Evolutionary conservation across 2,329 filamentous ascomycete genomes (phyloP).

Genomic region (Blastomyces gilchristii): DNA sequence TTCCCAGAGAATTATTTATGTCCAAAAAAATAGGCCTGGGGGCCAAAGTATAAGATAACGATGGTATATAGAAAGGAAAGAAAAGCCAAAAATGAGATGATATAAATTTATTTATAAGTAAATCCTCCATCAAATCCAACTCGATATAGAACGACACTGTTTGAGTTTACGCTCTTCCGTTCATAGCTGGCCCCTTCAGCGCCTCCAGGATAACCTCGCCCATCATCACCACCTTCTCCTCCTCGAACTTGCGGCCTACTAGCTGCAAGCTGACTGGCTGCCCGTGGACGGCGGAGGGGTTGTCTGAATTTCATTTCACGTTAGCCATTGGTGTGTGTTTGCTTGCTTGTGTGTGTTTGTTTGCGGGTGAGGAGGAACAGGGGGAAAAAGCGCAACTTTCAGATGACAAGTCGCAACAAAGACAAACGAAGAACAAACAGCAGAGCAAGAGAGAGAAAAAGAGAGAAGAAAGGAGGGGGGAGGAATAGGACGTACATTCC

Average conservation of each 20-base stretch:
- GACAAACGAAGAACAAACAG: background rate
- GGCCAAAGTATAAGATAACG: background rate
- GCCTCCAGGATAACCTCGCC: slow-evolving; percentile 27
- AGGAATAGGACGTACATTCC: slow-evolving; percentile 35
- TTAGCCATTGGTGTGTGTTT: background rate
- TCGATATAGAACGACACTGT: background rate
- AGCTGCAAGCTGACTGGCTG: slow-evolving; percentile 25
- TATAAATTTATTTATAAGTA: background rate
- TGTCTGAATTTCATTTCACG: slow-evolving; percentile 29
- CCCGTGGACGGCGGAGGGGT: slow-evolving; percentile 35
- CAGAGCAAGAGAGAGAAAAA: background rate
- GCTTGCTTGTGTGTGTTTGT: too few relatives aligned
- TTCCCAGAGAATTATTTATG: too few relatives aligned
- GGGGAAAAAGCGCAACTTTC: too few relatives aligned
- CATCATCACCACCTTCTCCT: slow-evolving; percentile 30
- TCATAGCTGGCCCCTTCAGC: background rate
- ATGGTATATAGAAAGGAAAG: background rate
- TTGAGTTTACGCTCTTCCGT: background rate
- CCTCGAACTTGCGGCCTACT: slow-evolving; percentile 23
- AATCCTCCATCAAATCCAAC: background rate
- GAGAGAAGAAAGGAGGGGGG: background rate
- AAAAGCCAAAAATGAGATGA: background rate
- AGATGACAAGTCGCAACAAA: too few relatives aligned
- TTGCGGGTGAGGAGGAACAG: too few relatives aligned
- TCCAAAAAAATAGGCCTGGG: too few relatives aligned